These are phyloP conservation scores for Phoma sp. DNA, from an alignment of 2,329 filamentous ascomycete species.

Conservation along the genomic window DNA sequence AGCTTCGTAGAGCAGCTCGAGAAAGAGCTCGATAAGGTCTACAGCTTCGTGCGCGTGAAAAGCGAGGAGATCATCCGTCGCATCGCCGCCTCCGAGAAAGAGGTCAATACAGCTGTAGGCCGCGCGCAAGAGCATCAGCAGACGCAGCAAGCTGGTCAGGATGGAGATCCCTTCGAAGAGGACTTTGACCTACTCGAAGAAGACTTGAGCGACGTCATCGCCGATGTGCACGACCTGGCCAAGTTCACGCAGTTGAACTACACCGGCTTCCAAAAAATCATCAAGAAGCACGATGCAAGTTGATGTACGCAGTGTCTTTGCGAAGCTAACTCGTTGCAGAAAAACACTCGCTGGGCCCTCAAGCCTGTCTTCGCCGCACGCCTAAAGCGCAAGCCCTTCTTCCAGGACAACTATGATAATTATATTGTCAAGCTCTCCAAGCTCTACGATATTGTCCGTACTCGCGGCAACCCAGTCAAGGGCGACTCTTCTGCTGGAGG, in stretches of 20 bases:
- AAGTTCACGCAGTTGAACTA: conserved; percentile 99
- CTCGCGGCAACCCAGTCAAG: conserved; percentile 87
- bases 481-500: conserved; percentile 92
- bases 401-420: conserved; percentile 97
- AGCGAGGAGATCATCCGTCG: conserved; percentile 92
- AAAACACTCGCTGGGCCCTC: conserved; percentile 91
- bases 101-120: conserved; percentile 85
- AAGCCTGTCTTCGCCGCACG: conserved; percentile 95
- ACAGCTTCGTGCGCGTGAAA: conserved; percentile 97
- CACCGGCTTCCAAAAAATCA: conserved; percentile 99
- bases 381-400: conserved; percentile 95
- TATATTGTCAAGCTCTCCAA: conserved; percentile 94
- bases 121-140: conserved; percentile 48
- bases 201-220: conserved; percentile 95
- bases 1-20: conserved; percentile 87
- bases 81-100: conserved; percentile 84
- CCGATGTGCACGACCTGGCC: conserved; percentile 95
- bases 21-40: conserved; percentile 93
- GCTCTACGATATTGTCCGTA: conserved; percentile 93
- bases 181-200: conserved; percentile 94
- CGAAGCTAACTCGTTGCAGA: conserved; percentile 59
- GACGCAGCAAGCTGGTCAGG: conserved; percentile 25
- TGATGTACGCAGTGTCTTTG: conserved; percentile 8
- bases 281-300: conserved; percentile 97
- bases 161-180: conserved; percentile 72